Base-by-base conservation (phyloP, 1,139 yeast species). In the Insectozyma bohioensis region DNA sequence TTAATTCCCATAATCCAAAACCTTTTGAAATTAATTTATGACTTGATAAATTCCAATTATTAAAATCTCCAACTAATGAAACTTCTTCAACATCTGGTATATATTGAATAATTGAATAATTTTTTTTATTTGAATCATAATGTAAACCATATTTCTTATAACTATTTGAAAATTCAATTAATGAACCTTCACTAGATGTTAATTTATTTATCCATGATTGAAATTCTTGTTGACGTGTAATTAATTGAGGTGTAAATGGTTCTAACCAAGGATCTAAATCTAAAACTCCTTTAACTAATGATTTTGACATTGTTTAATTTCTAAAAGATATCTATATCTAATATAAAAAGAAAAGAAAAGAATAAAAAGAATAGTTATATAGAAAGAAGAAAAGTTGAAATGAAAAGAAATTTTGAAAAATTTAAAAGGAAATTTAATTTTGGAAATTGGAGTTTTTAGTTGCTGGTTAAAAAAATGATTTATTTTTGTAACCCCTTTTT, bases 11-110 rank as follows among this genome's bases (percentile, higher is more conserved):
- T 34, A 77, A 74, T 1, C 96, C 96, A 51, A 59, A 87, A 24
- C 74, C 71, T 39, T 72, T 79, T 43, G 63, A 68, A 6, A 40
- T 44, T 74, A 90, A 67, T 33, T 67, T 67, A 50, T 83, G 79
- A n/a, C 74, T 48, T 5, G 61, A 61, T 18, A 73, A 64, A 46
- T 81, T 65, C 98, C 98, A 92, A 41, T 69, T 52, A 57, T 90
- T 92, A 68, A 92, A 92, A 36, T 90, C 97, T 8, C 98, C 98
- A 36, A 86, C 81, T 21, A 92, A 57, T 31, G 78, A 72, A 1
- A 95, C 97, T 30, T 58, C 66, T 6, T 52, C 52, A 2, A 95
- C 97, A 51, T 86, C 81, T 6, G 97, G 98, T 3, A 95, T 88
- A 78, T 95, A 90, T 58, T 90, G 95, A 20, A 75, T 68, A 49